Conservation (phyloP, 2,329 filamentous ascomycete genomes). For the Alternaria postmessia region DNA sequence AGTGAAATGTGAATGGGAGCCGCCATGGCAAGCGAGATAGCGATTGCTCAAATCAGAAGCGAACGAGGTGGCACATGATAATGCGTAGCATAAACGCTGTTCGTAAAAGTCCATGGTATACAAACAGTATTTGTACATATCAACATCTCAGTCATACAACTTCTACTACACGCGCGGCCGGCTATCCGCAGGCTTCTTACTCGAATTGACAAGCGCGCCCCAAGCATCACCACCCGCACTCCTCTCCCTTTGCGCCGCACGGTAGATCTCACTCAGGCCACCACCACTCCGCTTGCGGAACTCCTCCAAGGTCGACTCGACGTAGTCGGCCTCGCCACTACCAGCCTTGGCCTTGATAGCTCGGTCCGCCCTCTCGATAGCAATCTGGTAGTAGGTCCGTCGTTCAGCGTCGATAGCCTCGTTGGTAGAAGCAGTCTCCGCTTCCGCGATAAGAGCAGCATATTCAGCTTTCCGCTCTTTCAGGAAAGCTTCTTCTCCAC, state of each 20-base stretch:
- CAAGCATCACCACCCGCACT: slow-evolving; percentile 24
- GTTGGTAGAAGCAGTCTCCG: slow-evolving; percentile 31
- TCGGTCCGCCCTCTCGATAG: slow-evolving; percentile 31
- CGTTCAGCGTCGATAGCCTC: slow-evolving; percentile 17
- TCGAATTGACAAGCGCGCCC: slow-evolving; percentile 27
- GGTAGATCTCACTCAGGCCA: slow-evolving; percentile 6
- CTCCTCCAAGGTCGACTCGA: slow-evolving; percentile 24
- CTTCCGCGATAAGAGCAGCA: slow-evolving; percentile 24
- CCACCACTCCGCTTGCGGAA: background rate
- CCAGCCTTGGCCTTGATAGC: slow-evolving; percentile 28
- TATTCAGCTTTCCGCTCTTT: slow-evolving; percentile 18
- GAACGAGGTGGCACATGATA: too few species aligned
- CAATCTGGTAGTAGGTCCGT: slow-evolving; percentile 24
- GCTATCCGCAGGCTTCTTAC: slow-evolving; percentile 12
- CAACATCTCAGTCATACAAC: too few species aligned
- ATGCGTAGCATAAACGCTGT: too few species aligned
- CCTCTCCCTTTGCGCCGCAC: slow-evolving; percentile 5
- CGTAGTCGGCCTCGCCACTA: slow-evolving; percentile 27
- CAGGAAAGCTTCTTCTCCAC: slow-evolving; percentile 20
- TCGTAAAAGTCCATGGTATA: background rate
- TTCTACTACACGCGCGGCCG: slow-evolving; percentile 1
- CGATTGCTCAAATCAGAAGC: too few species aligned
- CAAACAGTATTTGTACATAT: slow-evolving; percentile 7
- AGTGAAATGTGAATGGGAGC: too few species aligned
- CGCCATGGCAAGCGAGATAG: too few species aligned